Base-by-base conservation (phyloP, 2,329 filamentous ascomycete genomes). In the Pseudonectria buxi region DNA sequence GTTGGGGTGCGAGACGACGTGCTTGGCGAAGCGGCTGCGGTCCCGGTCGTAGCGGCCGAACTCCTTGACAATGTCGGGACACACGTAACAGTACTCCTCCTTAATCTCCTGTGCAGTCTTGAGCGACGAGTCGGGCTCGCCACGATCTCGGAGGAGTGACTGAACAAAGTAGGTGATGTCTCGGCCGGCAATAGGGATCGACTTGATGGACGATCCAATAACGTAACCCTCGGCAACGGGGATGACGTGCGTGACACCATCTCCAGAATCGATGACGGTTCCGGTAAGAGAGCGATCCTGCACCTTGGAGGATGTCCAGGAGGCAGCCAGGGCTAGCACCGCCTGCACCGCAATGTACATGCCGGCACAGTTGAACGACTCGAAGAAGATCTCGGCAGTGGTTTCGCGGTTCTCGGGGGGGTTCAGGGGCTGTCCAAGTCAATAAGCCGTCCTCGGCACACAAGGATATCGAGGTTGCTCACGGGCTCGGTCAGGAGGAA, bases 141-240 rank as follows among this genome's bases (percentile, higher is more conserved):
- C 90, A 52, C 92, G 85, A 65, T 98, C 92, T 67, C 92, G 83
- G 33, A 98, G 81, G 40, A 98, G 75, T 44, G 86, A 94, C 65
- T 98, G 92, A 34, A 98, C 90, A 57, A 98, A 98, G 65, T 96
- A 95, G 55, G 92, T 98, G 54, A 98, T 94, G 61, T 98, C 94
- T 64, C 92, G 85, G 56, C 92, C 92, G 35, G 92, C 92, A 54
- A 98, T 95, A 6, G 94, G 92, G 51, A 98, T 95, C 43, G 89
- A 95, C 71, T 98, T 98, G 70, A 98, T 98, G 14, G 90, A 95
- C 18, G 90, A 96, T 28, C 90, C 92, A 61, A 98, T 98, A 49
- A 98, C 92, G 64, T 98, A 98, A 45, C 92, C 92, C 67, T 98
- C 92, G 14, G 92, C 92, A 31, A 98, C 92, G 28, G 92, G 92